Conservation (phyloP, 1,284 basidiomycete genomes). For the Ustilago esculenta region DNA sequence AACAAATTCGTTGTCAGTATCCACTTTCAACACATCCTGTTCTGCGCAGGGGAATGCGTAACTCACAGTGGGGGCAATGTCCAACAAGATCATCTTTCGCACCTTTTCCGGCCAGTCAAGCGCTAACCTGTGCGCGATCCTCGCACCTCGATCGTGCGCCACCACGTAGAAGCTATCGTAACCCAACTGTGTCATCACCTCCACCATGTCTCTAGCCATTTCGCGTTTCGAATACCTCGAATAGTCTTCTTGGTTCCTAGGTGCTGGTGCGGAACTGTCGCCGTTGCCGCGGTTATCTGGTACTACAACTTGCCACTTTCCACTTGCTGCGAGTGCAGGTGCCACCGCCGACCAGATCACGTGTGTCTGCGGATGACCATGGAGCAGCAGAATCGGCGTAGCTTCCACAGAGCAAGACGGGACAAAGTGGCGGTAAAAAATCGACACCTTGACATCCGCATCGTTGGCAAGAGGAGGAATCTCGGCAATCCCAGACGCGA, state of each 20-base stretch:
- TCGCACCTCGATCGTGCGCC: slow-evolving; percentile 68
- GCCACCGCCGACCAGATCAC: slow-evolving; percentile 67
- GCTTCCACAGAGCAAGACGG: not conserved
- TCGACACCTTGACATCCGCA: slow-evolving; percentile 16
- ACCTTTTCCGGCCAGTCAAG: slow-evolving; percentile 66
- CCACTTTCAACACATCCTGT: too few species aligned
- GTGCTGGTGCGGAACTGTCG: slow-evolving; percentile 37
- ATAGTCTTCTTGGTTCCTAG: slow-evolving; percentile 21
- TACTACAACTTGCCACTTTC: slow-evolving; percentile 64
- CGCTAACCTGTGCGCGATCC: slow-evolving; percentile 68
- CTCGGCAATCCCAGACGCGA: not conserved
- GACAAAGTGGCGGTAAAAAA: slow-evolving; percentile 34
- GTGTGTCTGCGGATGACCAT: slow-evolving; percentile 68
- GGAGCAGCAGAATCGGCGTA: slow-evolving; percentile 62
- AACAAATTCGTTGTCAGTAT: not conserved
- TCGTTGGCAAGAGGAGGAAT: slow-evolving; percentile 15
- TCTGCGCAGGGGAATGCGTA: too few species aligned
- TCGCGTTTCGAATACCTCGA: slow-evolving; percentile 67
- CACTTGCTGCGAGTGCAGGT: slow-evolving; percentile 49
- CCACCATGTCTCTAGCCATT: slow-evolving; percentile 67
- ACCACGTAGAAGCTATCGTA: slow-evolving; percentile 62
- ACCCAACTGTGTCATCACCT: slow-evolving; percentile 66
- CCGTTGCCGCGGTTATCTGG: slow-evolving; percentile 67
- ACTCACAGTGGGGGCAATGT: slow-evolving; percentile 53
- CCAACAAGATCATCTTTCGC: slow-evolving; percentile 66